A percentile compares a stretch with the other conserved stretches of the same genome.
phyloP scores from a whole-genome alignment of 169 alveolate species.

The Cryptosporidium canis region DNA sequence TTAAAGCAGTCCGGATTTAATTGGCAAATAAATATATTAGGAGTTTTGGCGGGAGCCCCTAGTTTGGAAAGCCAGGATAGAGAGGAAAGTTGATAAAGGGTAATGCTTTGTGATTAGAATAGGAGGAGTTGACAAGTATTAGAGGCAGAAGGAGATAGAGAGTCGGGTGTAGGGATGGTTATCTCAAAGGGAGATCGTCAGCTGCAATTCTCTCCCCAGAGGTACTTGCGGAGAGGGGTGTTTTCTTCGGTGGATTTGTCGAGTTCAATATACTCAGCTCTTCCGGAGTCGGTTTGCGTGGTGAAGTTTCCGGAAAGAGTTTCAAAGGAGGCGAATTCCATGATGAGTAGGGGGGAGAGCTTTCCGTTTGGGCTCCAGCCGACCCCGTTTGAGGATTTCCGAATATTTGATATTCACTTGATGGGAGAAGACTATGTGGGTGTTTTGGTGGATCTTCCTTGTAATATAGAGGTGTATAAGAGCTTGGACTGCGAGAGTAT shows the following conservation, averaged over 20 bases:
- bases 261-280: slow-evolving; percentile 13
- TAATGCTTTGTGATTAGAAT: background rate
- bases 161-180: background rate
- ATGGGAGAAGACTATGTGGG: slow-evolving; percentile 76
- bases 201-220: slow-evolving; percentile 43
- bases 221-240: slow-evolving; percentile 60
- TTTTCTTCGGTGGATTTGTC: slow-evolving; percentile 67
- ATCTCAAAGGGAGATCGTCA: background rate
- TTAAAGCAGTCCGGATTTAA: no score
- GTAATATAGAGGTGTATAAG: slow-evolving; percentile 85
- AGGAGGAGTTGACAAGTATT: no score
- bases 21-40: background rate
- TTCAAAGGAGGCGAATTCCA: slow-evolving; percentile 71
- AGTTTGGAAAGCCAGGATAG: background rate
- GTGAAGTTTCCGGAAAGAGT: slow-evolving; percentile 70
- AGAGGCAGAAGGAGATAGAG: background rate
- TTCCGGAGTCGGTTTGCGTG: slow-evolving; percentile 74
- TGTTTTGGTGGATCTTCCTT: slow-evolving; percentile 84
- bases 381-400: slow-evolving; percentile 76
- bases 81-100: background rate
- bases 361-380: slow-evolving; percentile 75
- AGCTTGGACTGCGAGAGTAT: slow-evolving; percentile 84
- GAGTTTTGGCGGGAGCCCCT: background rate
- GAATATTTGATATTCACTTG: slow-evolving; percentile 74
- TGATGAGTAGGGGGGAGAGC: slow-evolving; percentile 63